These are phyloP conservation scores for Neonectria hederae DNA, from an alignment of 2,329 filamentous ascomycete species.

Conservation along the genomic window DNA sequence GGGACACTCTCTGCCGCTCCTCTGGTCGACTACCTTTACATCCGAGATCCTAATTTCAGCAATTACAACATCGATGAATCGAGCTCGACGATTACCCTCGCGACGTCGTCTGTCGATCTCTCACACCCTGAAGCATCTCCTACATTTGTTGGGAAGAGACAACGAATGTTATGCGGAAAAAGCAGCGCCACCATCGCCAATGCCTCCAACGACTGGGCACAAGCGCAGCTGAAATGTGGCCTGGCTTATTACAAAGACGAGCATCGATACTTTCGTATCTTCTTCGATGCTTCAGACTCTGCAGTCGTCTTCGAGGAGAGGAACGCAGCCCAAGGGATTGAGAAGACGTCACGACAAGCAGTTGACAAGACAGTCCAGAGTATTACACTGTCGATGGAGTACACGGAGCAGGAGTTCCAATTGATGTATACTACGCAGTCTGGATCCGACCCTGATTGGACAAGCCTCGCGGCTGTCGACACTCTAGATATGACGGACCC, in stretches of 20 bases:
- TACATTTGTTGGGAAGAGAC: neutral
- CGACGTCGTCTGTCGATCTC: neutral
- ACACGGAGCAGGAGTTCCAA: conserved; percentile 1
- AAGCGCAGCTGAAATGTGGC: no score
- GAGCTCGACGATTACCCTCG: neutral
- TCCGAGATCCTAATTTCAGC: neutral
- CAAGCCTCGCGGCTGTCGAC: neutral
- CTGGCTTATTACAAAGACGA: conserved; percentile 11
- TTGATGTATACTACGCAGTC: neutral
- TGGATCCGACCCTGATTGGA: neutral
- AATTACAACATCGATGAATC: neutral
- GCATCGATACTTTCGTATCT: conserved; percentile 6
- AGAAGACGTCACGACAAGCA: no score
- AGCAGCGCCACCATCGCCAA: no score
- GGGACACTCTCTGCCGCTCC: no score
- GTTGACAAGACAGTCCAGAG: no score
- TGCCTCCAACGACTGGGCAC: no score
- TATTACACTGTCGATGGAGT: no score
- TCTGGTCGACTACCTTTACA: conserved; percentile 7
- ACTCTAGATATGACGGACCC: neutral
- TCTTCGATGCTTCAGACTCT: neutral
- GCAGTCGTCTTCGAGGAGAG: neutral
- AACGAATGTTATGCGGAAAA: conserved; percentile 1
- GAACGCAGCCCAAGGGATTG: neutral
- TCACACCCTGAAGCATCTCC: conserved; percentile 5